A percentile compares a stretch with the other conserved stretches of the same genome.
Evolutionary conservation across 129 eudicot species (phyloP).

Genomic region (Arctium lappa): DNA sequence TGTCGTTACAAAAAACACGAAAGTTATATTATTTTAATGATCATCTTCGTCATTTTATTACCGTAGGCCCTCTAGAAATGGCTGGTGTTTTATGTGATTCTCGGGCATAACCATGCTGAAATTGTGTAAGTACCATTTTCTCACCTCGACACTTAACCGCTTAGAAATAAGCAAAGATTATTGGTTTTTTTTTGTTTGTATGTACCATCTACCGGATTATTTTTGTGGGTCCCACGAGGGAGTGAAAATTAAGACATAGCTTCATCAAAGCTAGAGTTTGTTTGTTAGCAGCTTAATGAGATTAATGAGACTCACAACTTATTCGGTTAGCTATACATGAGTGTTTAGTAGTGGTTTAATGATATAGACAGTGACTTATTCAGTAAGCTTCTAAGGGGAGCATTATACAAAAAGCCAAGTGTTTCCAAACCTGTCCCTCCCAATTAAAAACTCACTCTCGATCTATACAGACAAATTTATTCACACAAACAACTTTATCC

Average conservation of each 20-base stretch:
- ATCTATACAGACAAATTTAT: too few species aligned
- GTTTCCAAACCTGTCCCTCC: too few species aligned
- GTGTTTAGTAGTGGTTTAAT: too few species aligned
- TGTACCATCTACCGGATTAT: neutral
- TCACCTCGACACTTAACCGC: neutral
- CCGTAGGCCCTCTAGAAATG: slow-evolving; percentile 23
- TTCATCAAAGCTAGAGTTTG: neutral
- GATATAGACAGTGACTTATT: too few species aligned
- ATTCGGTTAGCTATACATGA: too few species aligned
- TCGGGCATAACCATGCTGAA: slow-evolving; percentile 21
- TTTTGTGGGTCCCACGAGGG: neutral
- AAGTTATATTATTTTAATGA: slow-evolving; percentile 2
- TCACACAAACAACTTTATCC: too few species aligned
- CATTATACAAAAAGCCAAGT: too few species aligned
- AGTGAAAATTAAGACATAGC: neutral
- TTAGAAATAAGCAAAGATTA: neutral
- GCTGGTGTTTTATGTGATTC: slow-evolving; percentile 24
- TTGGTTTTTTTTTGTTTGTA: neutral
- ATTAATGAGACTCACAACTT: too few species aligned
- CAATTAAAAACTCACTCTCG: too few species aligned
- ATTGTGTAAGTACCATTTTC: slow-evolving; percentile 22
- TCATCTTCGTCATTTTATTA: neutral
- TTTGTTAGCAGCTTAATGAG: too few species aligned
- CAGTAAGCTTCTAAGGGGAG: too few species aligned
- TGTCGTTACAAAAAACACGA: neutral